Evolutionary conservation across 257 asterid genomes (phyloP), one percentile per base, ranked within the genome.

Genomic region (Solanum paucissectum): DNA sequence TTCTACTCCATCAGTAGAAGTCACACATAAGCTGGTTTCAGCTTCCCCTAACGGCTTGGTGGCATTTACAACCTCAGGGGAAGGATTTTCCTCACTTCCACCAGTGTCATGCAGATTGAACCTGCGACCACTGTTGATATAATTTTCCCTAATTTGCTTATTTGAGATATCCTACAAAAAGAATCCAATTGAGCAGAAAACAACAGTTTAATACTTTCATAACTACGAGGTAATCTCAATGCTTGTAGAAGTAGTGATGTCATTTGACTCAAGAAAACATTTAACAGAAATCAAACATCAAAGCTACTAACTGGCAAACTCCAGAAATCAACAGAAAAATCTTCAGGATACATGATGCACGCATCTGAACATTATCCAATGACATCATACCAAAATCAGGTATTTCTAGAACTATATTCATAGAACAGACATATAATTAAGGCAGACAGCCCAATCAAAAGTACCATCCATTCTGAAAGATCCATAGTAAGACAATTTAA

Each of bases 61-160:
- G 84, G 90, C 94, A 91, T 92, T 89, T 83, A 91, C 91, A 88
- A 94, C 98, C 93, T 94, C 98, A 73, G 98, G 90, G 42, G 92
- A 91, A 87, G 92, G 89, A 74, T 83, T 90, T 88, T 90, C 94
- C 79, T 89, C 92, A 66, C 87, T 88, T 88, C 91, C 93, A 32
- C 91, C 89, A 40, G 90, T 85, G 83, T 60, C 27, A 68, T 91
- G 73, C 52, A 87, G 94, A 84, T 88, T 92, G 85, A 93, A 88
- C 89, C 49, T 92, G 87, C 88, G 82, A 64, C 90, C 89, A 74
- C 83, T 85, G 83, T 92, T 93, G 25, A 89, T 89, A 90, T 93
- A 94, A 49, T 81, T 81, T 21, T 46, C 62, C 66, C 16, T 81
- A 18, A 81, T 49, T 46, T 46, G 42, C 68, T 85, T 58, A 46